Evolutionary conservation across 2,329 filamentous ascomycete species (phyloP).

Genomic region (Colletotrichum musae): DNA sequence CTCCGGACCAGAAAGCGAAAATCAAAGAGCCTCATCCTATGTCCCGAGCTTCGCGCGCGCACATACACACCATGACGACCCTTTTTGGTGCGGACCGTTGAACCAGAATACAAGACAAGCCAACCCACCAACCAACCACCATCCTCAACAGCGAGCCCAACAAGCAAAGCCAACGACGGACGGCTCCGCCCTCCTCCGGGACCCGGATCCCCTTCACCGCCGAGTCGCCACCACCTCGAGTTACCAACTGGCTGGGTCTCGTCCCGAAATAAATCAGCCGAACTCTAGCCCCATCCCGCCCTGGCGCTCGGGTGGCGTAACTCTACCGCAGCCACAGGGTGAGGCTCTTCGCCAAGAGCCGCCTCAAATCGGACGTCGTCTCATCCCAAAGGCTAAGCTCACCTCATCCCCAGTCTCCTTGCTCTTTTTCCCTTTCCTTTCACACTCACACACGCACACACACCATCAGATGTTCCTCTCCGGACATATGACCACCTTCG

Average conservation of each 20-base stretch:
- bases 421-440: no score
- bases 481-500: background rate
- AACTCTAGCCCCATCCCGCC: slow-evolving; percentile 2
- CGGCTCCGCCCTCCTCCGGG: background rate
- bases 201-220: background rate
- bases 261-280: slow-evolving; percentile 16
- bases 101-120: background rate
- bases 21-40: background rate
- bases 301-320: slow-evolving; percentile 19
- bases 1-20: background rate
- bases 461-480: background rate
- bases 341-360: slow-evolving; percentile 16
- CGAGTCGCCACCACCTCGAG: slow-evolving; percentile 6
- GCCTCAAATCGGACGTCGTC: slow-evolving; percentile 22
- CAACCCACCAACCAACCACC: slow-evolving; percentile 2
- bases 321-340: slow-evolving; percentile 4
- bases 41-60: background rate
- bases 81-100: background rate
- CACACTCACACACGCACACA: slow-evolving; percentile 1
- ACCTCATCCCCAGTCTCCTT: background rate
- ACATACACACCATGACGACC: background rate
- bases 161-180: background rate
- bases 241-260: slow-evolving; percentile 27
- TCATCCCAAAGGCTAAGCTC: slow-evolving; percentile 21
- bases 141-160: slow-evolving; percentile 2